phyloP scores from a whole-genome alignment of 2,329 filamentous ascomycete genomes.

The Beauveria varroae region DNA sequence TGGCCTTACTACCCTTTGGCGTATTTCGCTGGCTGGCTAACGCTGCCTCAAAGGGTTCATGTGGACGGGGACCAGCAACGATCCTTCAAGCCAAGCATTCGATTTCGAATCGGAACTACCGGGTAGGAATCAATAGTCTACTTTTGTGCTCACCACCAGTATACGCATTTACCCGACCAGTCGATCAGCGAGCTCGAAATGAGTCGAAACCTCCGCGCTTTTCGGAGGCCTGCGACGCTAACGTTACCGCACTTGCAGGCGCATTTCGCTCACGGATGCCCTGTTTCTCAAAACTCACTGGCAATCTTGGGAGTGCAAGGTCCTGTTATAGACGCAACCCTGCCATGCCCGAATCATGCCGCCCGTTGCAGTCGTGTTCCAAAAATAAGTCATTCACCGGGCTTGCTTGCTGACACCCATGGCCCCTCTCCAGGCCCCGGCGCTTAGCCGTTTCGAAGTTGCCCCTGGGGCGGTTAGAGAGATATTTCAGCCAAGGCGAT shows the following conservation, averaged over 20 bases:
- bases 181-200: neutral
- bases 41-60: neutral
- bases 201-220: neutral
- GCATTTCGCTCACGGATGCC: neutral
- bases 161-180: neutral
- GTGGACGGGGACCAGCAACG: neutral
- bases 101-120: neutral
- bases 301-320: neutral
- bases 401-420: neutral
- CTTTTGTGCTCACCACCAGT: neutral
- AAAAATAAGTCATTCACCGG: neutral
- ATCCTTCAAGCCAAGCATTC: neutral
- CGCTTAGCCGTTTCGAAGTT: constrained; percentile 3
- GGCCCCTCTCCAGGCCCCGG: neutral
- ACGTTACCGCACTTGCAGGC: neutral
- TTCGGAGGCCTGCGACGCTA: neutral
- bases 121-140: neutral
- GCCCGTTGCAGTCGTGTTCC: neutral
- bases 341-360: neutral
- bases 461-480: neutral
- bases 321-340: neutral
- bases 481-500: neutral
- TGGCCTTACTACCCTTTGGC: neutral
- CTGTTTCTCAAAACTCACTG: neutral
- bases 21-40: neutral